These are phyloP conservation scores for Dothidotthia symphoricarpi DNA, from an alignment of 2,329 filamentous ascomycete species.

Conservation along the genomic window DNA sequence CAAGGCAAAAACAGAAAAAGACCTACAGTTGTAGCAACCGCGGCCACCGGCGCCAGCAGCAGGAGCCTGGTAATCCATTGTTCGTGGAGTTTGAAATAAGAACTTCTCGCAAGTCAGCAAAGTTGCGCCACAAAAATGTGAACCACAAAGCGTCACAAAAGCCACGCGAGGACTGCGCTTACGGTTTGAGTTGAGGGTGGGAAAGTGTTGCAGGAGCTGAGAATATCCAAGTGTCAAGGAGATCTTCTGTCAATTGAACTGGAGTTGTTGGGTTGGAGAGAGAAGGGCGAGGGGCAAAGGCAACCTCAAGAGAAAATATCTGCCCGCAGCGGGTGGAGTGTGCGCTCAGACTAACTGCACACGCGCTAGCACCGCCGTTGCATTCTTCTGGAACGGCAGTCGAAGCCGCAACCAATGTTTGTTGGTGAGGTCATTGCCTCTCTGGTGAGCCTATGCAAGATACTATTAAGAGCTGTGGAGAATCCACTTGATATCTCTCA, in stretches of 20 bases:
- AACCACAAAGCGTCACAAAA: constrained; percentile 2
- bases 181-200: constrained; percentile 25
- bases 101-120: constrained; percentile 26
- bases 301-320: constrained; percentile 24
- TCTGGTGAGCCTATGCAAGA: too few species aligned
- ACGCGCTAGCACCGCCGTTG: constrained; percentile 14
- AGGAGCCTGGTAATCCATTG: constrained; percentile 41
- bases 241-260: constrained; percentile 14
- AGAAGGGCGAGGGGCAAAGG: constrained; percentile 20
- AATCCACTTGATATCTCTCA: too few species aligned
- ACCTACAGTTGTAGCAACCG: constrained; percentile 47
- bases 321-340: constrained; percentile 14
- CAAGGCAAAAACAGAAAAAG: constrained; percentile 4
- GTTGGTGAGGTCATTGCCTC: too few species aligned
- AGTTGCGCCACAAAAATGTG: constrained; percentile 5
- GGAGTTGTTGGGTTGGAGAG: constrained; percentile 13
- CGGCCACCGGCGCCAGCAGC: constrained; percentile 38
- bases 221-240: constrained; percentile 8
- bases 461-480: too few species aligned
- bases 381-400: background rate
- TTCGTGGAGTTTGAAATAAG: constrained; percentile 18
- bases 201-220: constrained; percentile 20
- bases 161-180: constrained; percentile 11
- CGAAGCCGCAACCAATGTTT: too few species aligned
- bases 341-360: constrained; percentile 7